These are phyloP conservation scores for Calycina herbarum DNA, from an alignment of 2,329 filamentous ascomycete species.

Conservation along the genomic window DNA sequence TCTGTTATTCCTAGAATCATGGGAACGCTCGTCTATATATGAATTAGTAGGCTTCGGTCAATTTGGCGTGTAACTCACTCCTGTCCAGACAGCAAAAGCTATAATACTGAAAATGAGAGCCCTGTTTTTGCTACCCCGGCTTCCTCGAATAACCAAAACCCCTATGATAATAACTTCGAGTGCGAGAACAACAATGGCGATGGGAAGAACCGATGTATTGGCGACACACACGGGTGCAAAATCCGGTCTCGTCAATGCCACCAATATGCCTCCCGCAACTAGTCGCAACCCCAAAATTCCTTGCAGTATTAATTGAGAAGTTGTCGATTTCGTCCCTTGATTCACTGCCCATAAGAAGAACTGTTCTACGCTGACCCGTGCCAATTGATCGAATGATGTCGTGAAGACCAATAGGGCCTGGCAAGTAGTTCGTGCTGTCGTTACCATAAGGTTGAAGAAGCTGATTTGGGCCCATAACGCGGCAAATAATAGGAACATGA, in stretches of 20 bases:
- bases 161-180: constrained; percentile 36
- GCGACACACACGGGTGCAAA: constrained; percentile 37
- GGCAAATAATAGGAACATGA: constrained; percentile 38
- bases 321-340: constrained; percentile 32
- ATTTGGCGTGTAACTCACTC: constrained; percentile 23
- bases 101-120: constrained; percentile 30
- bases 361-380: constrained; percentile 35
- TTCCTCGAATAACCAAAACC: constrained; percentile 30
- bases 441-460: constrained; percentile 36
- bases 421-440: constrained; percentile 27
- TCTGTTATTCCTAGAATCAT: constrained; percentile 36
- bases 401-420: constrained; percentile 34
- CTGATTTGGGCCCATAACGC: constrained; percentile 37
- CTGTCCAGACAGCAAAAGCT: constrained; percentile 36
- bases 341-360: constrained; percentile 38
- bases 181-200: constrained; percentile 34
- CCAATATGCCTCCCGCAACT: constrained; percentile 33
- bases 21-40: constrained; percentile 33
- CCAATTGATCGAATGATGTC: constrained; percentile 37
- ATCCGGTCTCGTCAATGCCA: constrained; percentile 36
- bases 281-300: constrained; percentile 32
- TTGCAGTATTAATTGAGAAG: constrained; percentile 32
- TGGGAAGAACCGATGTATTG: constrained; percentile 31
- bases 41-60: constrained; percentile 21
- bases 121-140: constrained; percentile 23